Evolutionary conservation across 2,329 filamentous ascomycete genomes (phyloP).

Genomic region (Colletotrichum abscissum): DNA sequence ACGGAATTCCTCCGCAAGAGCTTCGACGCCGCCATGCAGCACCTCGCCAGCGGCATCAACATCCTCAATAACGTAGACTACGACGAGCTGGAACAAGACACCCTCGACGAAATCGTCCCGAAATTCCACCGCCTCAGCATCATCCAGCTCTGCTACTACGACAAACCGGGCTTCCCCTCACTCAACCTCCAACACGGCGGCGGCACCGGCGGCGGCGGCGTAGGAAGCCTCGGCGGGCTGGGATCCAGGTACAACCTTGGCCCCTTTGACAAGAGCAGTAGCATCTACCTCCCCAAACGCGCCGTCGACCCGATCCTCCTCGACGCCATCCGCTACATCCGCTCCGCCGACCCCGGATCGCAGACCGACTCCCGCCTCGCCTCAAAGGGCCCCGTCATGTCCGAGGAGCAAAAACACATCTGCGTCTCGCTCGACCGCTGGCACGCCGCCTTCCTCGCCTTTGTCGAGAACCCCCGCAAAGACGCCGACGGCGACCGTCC

Average conservation of each 20-base stretch:
- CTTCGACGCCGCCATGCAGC: slow-evolving; percentile 17
- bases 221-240: no score
- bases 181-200: slow-evolving; percentile 13
- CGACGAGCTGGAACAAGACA: slow-evolving; percentile 11
- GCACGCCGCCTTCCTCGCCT: slow-evolving; percentile 27
- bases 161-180: slow-evolving; percentile 12
- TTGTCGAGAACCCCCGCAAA: slow-evolving; percentile 2
- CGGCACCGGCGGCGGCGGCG: no score
- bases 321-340: slow-evolving; percentile 26
- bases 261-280: slow-evolving; percentile 18
- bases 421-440: slow-evolving; percentile 21
- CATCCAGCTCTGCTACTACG: slow-evolving; percentile 27
- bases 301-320: slow-evolving; percentile 31
- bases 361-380: slow-evolving; percentile 28
- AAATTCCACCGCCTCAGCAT: slow-evolving; percentile 29
- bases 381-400: slow-evolving; percentile 19
- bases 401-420: slow-evolving; percentile 20
- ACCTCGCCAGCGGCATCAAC: slow-evolving; percentile 25
- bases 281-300: slow-evolving; percentile 27
- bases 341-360: slow-evolving; percentile 18
- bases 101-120: slow-evolving; percentile 13
- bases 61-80: slow-evolving; percentile 28
- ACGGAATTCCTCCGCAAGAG: slow-evolving; percentile 59
- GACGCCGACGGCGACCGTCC: slow-evolving; percentile 1
- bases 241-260: slow-evolving; percentile 12